Evolutionary conservation across 1,284 basidiomycete species (phyloP).

Genomic region (Cutaneotrichosporon mucoides): DNA sequence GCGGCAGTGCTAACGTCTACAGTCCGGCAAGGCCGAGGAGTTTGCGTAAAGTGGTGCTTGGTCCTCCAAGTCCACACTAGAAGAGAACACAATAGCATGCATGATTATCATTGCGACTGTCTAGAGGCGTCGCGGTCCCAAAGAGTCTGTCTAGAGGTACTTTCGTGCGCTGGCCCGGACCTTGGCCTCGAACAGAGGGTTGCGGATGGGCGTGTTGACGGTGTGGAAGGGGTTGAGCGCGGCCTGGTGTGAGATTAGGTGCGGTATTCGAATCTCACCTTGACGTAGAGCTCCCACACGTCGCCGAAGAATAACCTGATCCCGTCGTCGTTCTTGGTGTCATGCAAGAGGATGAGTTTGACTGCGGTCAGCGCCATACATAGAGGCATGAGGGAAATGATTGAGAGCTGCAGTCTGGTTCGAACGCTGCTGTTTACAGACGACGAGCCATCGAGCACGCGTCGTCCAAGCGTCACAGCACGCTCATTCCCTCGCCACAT

Average conservation of each 20-base stretch:
- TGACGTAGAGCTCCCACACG: conserved; percentile 91
- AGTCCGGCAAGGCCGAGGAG: conserved; percentile 49
- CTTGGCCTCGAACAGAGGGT: conserved; percentile 70
- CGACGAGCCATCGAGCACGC: too few relatives aligned
- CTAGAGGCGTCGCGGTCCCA: too few relatives aligned
- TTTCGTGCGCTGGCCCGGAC: conserved; percentile 80
- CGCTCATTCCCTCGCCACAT: too few relatives aligned
- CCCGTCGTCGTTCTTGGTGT: conserved; percentile 91
- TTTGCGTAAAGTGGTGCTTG: conserved; percentile 34
- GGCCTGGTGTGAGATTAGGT: conserved; percentile 55
- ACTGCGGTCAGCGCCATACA: conserved; percentile 19
- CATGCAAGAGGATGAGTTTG: conserved; percentile 86
- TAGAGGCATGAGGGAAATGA: too few relatives aligned
- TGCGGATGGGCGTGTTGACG: conserved; percentile 74
- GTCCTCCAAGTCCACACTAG: neutral
- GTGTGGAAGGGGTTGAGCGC: conserved; percentile 89
- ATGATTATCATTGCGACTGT: conserved; percentile 2
- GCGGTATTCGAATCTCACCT: conserved; percentile 55
- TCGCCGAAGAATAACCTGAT: conserved; percentile 85
- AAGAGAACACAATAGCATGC: conserved; percentile 18
- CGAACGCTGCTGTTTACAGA: too few relatives aligned
- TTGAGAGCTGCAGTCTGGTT: too few relatives aligned
- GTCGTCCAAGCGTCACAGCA: too few relatives aligned
- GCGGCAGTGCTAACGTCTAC: too few relatives aligned
- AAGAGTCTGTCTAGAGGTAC: conserved; percentile 56